Conservation (phyloP, 768 basidiomycete species). For the Cystobasidiopsis lactophilus region DNA sequence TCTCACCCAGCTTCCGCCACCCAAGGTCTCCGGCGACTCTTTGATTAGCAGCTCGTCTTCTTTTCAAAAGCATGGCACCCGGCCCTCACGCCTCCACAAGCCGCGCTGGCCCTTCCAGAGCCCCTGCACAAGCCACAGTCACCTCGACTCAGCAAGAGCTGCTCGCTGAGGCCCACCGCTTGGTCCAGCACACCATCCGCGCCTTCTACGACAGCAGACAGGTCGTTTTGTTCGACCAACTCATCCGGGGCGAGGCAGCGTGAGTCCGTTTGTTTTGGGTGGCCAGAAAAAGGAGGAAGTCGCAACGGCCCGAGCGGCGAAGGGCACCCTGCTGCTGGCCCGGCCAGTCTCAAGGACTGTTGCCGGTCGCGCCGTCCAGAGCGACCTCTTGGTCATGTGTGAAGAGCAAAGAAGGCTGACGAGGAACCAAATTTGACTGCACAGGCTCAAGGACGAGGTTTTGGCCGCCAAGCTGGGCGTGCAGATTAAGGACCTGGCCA, state of each 20-base stretch:
- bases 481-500: slow-evolving; percentile 72
- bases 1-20: too few relatives aligned
- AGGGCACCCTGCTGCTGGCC: too few relatives aligned
- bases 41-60: background rate
- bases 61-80: background rate
- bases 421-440: too few relatives aligned
- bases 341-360: too few relatives aligned
- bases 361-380: background rate
- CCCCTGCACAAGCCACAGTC: too few relatives aligned
- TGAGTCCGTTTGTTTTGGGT: too few relatives aligned
- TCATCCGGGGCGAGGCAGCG: slow-evolving; percentile 66
- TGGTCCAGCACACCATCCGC: slow-evolving; percentile 80
- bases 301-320: too few relatives aligned
- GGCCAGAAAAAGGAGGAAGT: too few relatives aligned
- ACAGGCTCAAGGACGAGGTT: slow-evolving; percentile 78
- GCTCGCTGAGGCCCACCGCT: slow-evolving; percentile 29
- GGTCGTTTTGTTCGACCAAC: slow-evolving; percentile 79
- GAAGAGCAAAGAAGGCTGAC: too few relatives aligned
- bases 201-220: slow-evolving; percentile 86
- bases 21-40: background rate
- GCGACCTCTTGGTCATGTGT: background rate
- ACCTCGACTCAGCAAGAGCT: too few relatives aligned
- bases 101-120: too few relatives aligned
- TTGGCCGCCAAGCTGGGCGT: slow-evolving; percentile 74
- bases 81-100: background rate